These are phyloP conservation scores for Mrakia hoshinonis DNA, from an alignment of 768 basidiomycete genomes.

Conservation along the genomic window DNA sequence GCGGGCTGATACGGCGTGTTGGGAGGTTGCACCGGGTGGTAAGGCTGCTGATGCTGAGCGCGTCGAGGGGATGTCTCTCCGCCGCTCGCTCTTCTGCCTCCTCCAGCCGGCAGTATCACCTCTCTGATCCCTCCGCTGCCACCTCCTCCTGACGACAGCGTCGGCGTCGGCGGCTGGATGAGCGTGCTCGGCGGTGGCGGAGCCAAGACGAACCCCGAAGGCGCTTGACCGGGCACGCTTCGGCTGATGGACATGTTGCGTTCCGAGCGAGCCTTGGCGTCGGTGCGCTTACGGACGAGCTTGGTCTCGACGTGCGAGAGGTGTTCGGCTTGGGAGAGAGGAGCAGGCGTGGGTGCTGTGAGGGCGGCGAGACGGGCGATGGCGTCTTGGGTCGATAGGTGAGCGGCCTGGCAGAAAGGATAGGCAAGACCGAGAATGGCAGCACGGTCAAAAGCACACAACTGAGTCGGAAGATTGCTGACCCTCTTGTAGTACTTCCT, in stretches of 20 bases:
- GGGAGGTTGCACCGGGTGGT: not conserved
- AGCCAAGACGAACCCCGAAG: not conserved
- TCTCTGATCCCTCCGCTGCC: too few relatives aligned
- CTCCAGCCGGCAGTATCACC: too few relatives aligned
- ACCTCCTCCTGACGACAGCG: too few relatives aligned
- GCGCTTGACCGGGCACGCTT: not conserved
- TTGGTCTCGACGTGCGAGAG: slow-evolving; percentile 66
- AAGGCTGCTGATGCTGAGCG: slow-evolving; percentile 17
- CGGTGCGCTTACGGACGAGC: slow-evolving; percentile 73
- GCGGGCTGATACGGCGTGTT: too few relatives aligned
- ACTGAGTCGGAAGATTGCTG: slow-evolving; percentile 36
- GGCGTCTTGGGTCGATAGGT: slow-evolving; percentile 75
- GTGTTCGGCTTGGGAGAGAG: slow-evolving; percentile 71
- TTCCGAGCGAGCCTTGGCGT: slow-evolving; percentile 45
- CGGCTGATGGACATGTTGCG: slow-evolving; percentile 14
- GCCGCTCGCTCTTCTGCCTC: too few relatives aligned
- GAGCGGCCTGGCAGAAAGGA: slow-evolving; percentile 51
- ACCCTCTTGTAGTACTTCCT: slow-evolving; percentile 68
- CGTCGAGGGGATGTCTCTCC: slow-evolving; percentile 4
- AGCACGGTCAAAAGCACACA: not conserved
- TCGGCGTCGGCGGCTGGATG: slow-evolving; percentile 13
- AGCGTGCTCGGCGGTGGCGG: not conserved
- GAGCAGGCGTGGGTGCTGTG: slow-evolving; percentile 52
- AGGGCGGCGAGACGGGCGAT: slow-evolving; percentile 62
- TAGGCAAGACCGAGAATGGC: slow-evolving; percentile 20